These are phyloP conservation scores for Athelia sp. DNA, from an alignment of 1,284 basidiomycete genomes.

Conservation along the genomic window DNA sequence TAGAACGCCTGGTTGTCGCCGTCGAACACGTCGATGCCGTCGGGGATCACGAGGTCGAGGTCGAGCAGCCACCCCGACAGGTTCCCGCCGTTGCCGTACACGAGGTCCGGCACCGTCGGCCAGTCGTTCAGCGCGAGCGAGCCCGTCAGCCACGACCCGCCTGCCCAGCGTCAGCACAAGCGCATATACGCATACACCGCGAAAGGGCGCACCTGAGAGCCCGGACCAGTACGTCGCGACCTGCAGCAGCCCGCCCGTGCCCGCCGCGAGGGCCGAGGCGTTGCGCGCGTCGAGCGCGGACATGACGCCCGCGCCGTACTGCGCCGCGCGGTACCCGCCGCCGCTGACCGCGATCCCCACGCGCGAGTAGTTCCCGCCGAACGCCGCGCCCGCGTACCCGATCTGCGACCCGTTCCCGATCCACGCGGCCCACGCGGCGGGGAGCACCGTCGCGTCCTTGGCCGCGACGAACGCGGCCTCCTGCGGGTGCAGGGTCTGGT, in stretches of 20 bases:
- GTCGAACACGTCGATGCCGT: constrained; percentile 39
- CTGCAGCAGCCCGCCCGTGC: constrained; percentile 65
- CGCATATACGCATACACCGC: too few relatives aligned
- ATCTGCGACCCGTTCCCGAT: constrained; percentile 45
- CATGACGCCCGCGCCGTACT: constrained; percentile 54
- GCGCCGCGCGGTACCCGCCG: constrained; percentile 54
- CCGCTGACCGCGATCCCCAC: constrained; percentile 58
- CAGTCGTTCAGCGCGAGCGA: constrained; percentile 56
- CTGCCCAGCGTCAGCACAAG: constrained; percentile 26
- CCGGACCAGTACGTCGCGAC: constrained; percentile 57
- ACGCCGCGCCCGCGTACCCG: constrained; percentile 43
- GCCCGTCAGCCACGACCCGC: constrained; percentile 62
- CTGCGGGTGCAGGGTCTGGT: constrained; percentile 43
- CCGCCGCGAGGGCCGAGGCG: constrained; percentile 41
- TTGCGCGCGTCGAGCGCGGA: constrained; percentile 59
- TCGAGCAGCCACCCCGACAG: constrained; percentile 58
- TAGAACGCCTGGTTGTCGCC: constrained; percentile 50
- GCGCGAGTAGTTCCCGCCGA: constrained; percentile 38
- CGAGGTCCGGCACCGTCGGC: constrained; percentile 45
- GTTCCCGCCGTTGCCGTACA: constrained; percentile 44
- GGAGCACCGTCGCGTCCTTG: constrained; percentile 36
- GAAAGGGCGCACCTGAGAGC: constrained; percentile 47
- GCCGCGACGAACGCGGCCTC: constrained; percentile 43
- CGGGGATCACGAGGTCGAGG: constrained; percentile 47
- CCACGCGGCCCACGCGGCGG: constrained; percentile 54